Evolutionary conservation across 441 rosid species (phyloP), one percentile per base, ranked within the genome.

Genomic region (Eutrema salsugineum): DNA sequence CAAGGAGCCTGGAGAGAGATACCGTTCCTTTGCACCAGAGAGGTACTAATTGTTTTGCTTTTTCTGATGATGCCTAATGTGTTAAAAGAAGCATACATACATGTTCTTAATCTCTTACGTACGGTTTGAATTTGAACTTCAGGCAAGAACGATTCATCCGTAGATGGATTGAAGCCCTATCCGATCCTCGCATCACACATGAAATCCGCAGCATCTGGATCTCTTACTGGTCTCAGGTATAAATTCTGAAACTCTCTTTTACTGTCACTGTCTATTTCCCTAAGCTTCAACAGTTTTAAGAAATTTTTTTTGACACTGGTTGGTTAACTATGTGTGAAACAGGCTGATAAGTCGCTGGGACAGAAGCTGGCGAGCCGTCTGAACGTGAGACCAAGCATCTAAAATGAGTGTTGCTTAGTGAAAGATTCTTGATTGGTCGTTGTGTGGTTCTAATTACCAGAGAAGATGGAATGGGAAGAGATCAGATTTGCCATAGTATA

Each of bases 1-100:
- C 83, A 90, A 91, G 79, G 95, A 91, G 79, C 88, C 98, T 19
- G 97, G 98, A 66, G 94, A 91, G 68, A 82, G 97, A 85, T 94
- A 84, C 82, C 84, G 93, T 27, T 87, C 96, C 65, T 94, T 85
- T 61, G 5, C 84, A 55, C 85, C 92, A 28, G 98, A 91, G 81
- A 93, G 97, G 99, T 94, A 86, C 43, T 0, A 9, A 20, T 30
- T 49, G 30, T 11, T 43, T 53, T 14, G 49, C 1, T 5, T 30
- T n/a, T 0, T 6, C 38, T 75, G 11, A 9, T 19, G 32, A 17
- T 7, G 2, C 28, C 6, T 6, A 30, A 16, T 59, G 42, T 24
- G 14, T 47, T 47, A 32, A 28, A 49, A 56, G 3, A 44, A 42
- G 15, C 38, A 20, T 33, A 1, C 38, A 20, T 33, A 1, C 42